These are phyloP conservation scores for Candida sanyaensis DNA, from an alignment of 1,139 yeast genomes.

Conservation along the genomic window DNA sequence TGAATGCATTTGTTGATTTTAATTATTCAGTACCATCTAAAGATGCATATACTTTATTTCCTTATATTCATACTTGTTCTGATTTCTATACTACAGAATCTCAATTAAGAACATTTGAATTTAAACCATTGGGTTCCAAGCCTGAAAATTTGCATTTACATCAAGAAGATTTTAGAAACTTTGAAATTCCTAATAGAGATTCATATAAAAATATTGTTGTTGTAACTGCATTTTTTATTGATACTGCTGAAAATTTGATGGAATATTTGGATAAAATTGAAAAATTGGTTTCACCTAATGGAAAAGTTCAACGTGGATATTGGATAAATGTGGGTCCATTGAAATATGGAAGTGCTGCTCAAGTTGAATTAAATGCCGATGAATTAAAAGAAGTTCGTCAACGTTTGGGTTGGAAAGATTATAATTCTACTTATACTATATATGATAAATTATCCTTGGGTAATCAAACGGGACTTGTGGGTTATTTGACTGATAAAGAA, in stretches of 20 bases:
- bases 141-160: constrained; percentile 53
- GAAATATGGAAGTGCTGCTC: constrained; percentile 86
- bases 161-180: constrained; percentile 67
- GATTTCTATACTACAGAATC: constrained; percentile 54
- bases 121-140: constrained; percentile 31
- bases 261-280: constrained; percentile 68
- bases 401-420: constrained; percentile 65
- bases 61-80: constrained; percentile 74
- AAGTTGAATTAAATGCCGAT: constrained; percentile 67
- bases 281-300: constrained; percentile 41
- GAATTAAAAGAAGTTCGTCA: constrained; percentile 57
- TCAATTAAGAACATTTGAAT: constrained; percentile 52
- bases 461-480: constrained; percentile 31
- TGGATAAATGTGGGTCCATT: constrained; percentile 91
- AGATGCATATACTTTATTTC: constrained; percentile 41
- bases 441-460: constrained; percentile 16
- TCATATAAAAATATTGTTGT: constrained; percentile 54
- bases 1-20: constrained; percentile 66
- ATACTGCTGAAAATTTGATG: constrained; percentile 82
- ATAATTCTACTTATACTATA: constrained; percentile 10
- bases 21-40: constrained; percentile 30
- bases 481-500: constrained; percentile 62
- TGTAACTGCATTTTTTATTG: constrained; percentile 75
- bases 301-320: constrained; percentile 40
- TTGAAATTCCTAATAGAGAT: constrained; percentile 28